Percentiles rank a stretch among this genome's conserved stretches.
Evolutionary conservation across 352 stramenopile species (phyloP).

Genomic region (Pythium diclinum): DNA sequence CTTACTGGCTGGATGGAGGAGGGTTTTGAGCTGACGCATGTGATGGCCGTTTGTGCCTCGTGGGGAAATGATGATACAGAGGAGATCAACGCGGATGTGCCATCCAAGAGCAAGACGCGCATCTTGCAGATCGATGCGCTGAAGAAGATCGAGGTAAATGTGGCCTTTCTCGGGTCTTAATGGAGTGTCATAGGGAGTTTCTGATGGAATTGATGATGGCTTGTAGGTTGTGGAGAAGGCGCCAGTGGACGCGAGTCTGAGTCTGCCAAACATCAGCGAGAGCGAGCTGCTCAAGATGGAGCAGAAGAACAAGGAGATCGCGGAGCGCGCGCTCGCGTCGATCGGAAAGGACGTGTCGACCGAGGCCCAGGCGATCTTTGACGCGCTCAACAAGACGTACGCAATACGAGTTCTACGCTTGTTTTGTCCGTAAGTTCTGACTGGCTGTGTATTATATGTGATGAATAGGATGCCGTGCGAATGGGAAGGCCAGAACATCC

Average conservation of each 20-base stretch:
- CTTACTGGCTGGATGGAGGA: background rate
- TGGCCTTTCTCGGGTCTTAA: background rate
- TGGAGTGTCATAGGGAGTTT: background rate
- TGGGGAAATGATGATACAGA: slow-evolving; percentile 31
- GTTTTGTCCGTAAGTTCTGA: background rate
- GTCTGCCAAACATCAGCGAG: slow-evolving; percentile 53
- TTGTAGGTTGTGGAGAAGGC: slow-evolving; percentile 49
- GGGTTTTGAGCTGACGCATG: background rate
- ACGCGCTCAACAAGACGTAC: slow-evolving; percentile 89
- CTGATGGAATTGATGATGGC: background rate
- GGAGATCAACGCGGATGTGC: slow-evolving; percentile 38
- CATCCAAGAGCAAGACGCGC: slow-evolving; percentile 60
- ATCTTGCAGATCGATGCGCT: slow-evolving; percentile 73
- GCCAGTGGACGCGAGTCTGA: slow-evolving; percentile 40
- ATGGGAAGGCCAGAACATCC: slow-evolving; percentile 80
- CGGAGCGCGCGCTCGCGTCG: slow-evolving; percentile 68
- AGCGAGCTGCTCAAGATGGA: slow-evolving; percentile 73
- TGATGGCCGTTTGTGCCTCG: background rate
- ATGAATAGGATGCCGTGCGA: slow-evolving; percentile 71
- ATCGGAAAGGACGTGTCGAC: slow-evolving; percentile 73
- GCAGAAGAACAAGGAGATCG: slow-evolving; percentile 67
- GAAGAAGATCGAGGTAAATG: slow-evolving; percentile 55
- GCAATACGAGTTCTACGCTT: slow-evolving; percentile 3
- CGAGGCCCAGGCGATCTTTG: slow-evolving; percentile 80
- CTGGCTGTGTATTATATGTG: background rate